A percentile compares a stretch with the other conserved stretches of the same genome.
These are phyloP conservation scores for Novakomyces olei DNA, from an alignment of 805 yeast genomes.

Conservation along the genomic window DNA sequence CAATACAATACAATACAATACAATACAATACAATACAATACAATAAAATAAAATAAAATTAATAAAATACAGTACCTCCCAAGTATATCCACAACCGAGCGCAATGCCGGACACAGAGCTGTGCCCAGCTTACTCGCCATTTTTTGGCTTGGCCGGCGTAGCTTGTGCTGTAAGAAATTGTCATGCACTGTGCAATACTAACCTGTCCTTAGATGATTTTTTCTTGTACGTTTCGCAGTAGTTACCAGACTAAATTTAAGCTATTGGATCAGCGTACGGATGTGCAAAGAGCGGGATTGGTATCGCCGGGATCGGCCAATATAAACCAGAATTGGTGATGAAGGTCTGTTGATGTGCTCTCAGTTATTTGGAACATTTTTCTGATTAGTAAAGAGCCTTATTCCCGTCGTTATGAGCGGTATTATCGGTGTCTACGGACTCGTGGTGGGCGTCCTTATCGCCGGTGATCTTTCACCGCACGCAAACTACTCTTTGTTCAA, in stretches of 20 bases:
- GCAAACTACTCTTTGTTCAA: constrained; percentile 87
- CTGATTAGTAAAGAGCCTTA: constrained; percentile 22
- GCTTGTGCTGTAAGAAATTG: not conserved
- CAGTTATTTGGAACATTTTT: not conserved
- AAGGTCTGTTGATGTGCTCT: not conserved
- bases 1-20: no score
- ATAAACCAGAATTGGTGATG: constrained; percentile 89
- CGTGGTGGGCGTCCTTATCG: constrained; percentile 85
- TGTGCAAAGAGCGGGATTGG: constrained; percentile 99
- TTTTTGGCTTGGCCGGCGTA: constrained; percentile 81
- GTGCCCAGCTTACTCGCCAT: constrained; percentile 85
- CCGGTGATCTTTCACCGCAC: constrained; percentile 44
- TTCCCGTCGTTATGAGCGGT: constrained; percentile 99
- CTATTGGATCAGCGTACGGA: constrained; percentile 95
- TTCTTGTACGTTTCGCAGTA: not conserved
- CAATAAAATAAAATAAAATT: no score
- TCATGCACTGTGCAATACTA: not conserved
- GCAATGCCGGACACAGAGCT: constrained; percentile 22
- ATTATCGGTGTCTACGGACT: constrained; percentile 90
- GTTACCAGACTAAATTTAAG: constrained; percentile 1
- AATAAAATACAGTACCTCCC: no score
- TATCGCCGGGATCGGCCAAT: constrained; percentile 92
- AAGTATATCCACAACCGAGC: no score
- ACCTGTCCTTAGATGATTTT: constrained; percentile 2
- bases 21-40: no score